A percentile compares a stretch with the other conserved stretches of the same genome.
These are phyloP conservation scores for Symbiotaphrina buchneri DNA, from an alignment of 495 filamentous ascomycete species.

Conservation along the genomic window DNA sequence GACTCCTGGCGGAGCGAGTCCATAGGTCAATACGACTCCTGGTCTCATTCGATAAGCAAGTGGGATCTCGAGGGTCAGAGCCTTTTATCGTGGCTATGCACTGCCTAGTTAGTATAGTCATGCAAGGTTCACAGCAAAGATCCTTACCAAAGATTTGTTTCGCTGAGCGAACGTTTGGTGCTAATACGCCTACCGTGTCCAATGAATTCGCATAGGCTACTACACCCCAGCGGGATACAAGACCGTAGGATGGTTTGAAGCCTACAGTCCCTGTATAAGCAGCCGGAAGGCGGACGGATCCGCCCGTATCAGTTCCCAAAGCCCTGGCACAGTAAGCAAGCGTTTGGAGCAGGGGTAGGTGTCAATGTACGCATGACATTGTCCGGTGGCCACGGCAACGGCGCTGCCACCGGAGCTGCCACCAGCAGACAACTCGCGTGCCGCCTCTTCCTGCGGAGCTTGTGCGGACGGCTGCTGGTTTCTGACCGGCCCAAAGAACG, in stretches of 20 bases:
- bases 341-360: background rate
- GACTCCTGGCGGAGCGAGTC: background rate
- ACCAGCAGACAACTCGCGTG: constrained; percentile 36
- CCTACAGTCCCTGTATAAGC: constrained; percentile 75
- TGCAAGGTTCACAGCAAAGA: too few relatives aligned
- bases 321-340: constrained; percentile 22
- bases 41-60: constrained; percentile 30
- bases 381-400: constrained; percentile 48
- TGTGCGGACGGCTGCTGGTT: constrained; percentile 12
- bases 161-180: constrained; percentile 22
- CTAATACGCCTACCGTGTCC: constrained; percentile 78
- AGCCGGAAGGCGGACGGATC: constrained; percentile 77
- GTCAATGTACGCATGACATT: constrained; percentile 38
- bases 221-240: constrained; percentile 72
- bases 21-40: constrained; percentile 18
- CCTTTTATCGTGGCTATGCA: constrained; percentile 23
- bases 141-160: constrained; percentile 30
- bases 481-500: constrained; percentile 44
- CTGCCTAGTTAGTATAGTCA: too few relatives aligned
- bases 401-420: constrained; percentile 93
- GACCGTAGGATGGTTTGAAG: constrained; percentile 83
- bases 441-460: constrained; percentile 7
- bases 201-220: constrained; percentile 89
- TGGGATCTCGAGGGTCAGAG: constrained; percentile 59
- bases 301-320: constrained; percentile 86